Percentiles rank a stretch among this genome's conserved stretches.
These are phyloP conservation scores for Chalciporus pseudorubinellus DNA, from an alignment of 768 basidiomycete species.

Conservation along the genomic window DNA sequence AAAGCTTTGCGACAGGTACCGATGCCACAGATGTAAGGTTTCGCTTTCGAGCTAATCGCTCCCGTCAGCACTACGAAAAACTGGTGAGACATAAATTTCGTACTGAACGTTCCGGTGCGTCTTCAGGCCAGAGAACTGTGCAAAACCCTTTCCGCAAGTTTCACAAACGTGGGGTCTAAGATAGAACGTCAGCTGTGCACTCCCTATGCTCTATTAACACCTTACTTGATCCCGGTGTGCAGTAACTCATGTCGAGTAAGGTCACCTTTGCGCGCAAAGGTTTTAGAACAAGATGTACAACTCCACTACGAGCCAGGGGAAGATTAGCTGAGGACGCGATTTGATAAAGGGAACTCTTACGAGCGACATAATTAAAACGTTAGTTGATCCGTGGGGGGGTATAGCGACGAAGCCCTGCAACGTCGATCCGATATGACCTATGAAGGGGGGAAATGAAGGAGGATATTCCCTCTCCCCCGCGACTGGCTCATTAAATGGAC, in stretches of 20 bases:
- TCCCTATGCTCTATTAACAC: conserved; percentile 2
- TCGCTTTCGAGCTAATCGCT: conserved; percentile 43
- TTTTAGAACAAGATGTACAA: conserved; percentile 46
- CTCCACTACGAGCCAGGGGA: conserved; percentile 27
- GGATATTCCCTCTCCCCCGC: not conserved
- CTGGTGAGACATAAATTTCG: conserved; percentile 22
- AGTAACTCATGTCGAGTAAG: conserved; percentile 52
- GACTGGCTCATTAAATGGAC: conserved; percentile 19
- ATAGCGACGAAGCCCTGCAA: conserved; percentile 47
- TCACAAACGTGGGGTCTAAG: conserved; percentile 51
- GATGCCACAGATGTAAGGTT: conserved; percentile 52
- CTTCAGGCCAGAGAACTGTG: conserved; percentile 58
- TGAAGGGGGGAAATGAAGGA: conserved; percentile 10
- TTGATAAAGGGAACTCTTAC: conserved; percentile 8
- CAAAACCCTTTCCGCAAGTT: conserved; percentile 53
- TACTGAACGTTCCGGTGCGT: conserved; percentile 70
- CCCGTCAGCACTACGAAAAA: conserved; percentile 8
- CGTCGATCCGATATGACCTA: conserved; percentile 28
- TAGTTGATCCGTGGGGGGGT: conserved; percentile 18
- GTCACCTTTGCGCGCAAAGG: conserved; percentile 58
- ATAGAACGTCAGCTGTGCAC: not conserved
- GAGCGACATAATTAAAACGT: conserved; percentile 21
- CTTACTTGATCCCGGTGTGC: conserved; percentile 53
- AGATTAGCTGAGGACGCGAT: not conserved
- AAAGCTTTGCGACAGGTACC: conserved; percentile 49